Evolutionary conservation across 768 basidiomycete species (phyloP), one percentile per base, ranked within the genome.

Genomic region (Porpolomopsis calyptriformis): DNA sequence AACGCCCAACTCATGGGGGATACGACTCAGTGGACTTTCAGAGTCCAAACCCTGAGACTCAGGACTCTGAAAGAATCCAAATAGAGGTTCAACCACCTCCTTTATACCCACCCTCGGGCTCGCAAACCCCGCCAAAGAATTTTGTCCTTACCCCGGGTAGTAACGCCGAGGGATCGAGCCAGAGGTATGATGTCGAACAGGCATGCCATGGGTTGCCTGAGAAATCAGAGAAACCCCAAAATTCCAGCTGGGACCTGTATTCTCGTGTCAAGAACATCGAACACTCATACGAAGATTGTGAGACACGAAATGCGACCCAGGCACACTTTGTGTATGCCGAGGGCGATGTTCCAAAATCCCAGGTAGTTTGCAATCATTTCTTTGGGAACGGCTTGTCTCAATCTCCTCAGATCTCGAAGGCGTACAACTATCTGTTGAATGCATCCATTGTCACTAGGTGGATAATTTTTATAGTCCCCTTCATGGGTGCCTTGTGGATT

Each of bases 401-500:
- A n/a, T n/a, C n/a, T n/a, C n/a, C n/a, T n/a, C n/a, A n/a, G n/a
- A n/a, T n/a, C n/a, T n/a, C n/a, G n/a, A n/a, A n/a, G n/a, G n/a
- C n/a, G 3, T 89, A 88, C 64, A 68, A 81, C 51, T 89, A 82
- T 61, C 71, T 89, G 7, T 57, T 89, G 43, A 82, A 81, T 55
- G 75, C 76, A 16, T 85, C 84, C 2, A 80, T 89, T 57, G 69
- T 87, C 39, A 81, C 85, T 6, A 75, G 88, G 29, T 90, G 87
- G 87, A 68, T 78, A 18, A 50, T 90, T 24, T 83, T 82, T 65
- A 86, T 92, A 55, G 58, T 89, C 14, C 88, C 88, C 1, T 61
- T 88, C 22, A 64, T 87, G 31, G 76, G 62, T 24, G 51, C 81
- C 22, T 49, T 84, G 1, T 85, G 83, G 82, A 80, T 85, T 25